Percentiles rank a stretch among this genome's conserved stretches.
Evolutionary conservation across 495 filamentous ascomycete species (phyloP).

Genomic region (Annulohypoxylon moriforme): DNA sequence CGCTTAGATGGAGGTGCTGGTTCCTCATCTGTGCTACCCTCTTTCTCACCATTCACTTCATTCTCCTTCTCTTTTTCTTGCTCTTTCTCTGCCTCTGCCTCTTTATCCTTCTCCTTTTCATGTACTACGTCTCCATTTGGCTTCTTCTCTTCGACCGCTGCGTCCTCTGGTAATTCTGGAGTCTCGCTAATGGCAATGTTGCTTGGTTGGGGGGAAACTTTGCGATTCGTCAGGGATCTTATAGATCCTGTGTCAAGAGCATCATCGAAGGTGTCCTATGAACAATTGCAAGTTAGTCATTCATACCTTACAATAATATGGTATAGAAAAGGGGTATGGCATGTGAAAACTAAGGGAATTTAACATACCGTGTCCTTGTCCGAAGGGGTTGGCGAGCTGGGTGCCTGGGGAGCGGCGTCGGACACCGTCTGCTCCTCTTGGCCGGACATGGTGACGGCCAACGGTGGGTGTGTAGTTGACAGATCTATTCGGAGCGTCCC

Average conservation of each 20-base stretch:
- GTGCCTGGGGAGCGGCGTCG: constrained; percentile 38
- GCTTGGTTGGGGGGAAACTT: constrained; percentile 56
- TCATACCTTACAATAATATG: not conserved
- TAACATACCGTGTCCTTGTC: constrained; percentile 56
- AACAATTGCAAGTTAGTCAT: constrained; percentile 28
- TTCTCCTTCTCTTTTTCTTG: constrained; percentile 19
- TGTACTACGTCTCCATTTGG: constrained; percentile 44
- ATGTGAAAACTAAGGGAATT: constrained; percentile 20
- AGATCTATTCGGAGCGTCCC: not conserved
- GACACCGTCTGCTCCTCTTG: constrained; percentile 41
- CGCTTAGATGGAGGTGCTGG: constrained; percentile 70
- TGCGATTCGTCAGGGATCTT: constrained; percentile 61
- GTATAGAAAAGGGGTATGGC: constrained; percentile 9
- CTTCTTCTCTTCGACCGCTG: constrained; percentile 44
- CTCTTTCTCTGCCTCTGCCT: constrained; percentile 42
- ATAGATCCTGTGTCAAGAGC: constrained; percentile 69
- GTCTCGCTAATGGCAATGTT: constrained; percentile 31
- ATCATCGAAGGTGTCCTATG: constrained; percentile 82
- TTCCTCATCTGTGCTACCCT: constrained; percentile 50
- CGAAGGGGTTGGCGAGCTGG: constrained; percentile 47
- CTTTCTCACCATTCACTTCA: constrained; percentile 29
- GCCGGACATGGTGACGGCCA: constrained; percentile 43
- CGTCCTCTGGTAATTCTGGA: constrained; percentile 38
- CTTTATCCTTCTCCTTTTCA: constrained; percentile 48
- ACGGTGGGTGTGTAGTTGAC: not conserved